phyloP scores from a whole-genome alignment of 2,329 filamentous ascomycete genomes.

The Microcera coccophila region DNA sequence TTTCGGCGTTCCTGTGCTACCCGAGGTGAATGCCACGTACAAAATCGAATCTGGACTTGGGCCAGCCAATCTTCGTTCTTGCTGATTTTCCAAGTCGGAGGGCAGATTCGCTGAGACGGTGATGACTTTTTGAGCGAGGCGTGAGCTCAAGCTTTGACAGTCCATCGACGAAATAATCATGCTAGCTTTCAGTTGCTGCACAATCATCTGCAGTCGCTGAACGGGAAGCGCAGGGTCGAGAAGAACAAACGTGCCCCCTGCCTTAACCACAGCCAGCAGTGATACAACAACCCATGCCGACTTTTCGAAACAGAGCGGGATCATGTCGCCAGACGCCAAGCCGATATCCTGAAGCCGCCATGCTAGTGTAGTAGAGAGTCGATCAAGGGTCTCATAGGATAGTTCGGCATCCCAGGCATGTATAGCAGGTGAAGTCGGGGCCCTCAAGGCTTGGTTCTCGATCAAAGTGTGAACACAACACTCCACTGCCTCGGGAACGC shows the following conservation, averaged over 20 bases:
- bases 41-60: too few species aligned
- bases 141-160: neutral
- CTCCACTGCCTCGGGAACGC: slow-evolving; percentile 5
- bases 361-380: slow-evolving; percentile 23
- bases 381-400: slow-evolving; percentile 38
- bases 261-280: slow-evolving; percentile 17
- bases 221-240: slow-evolving; percentile 3
- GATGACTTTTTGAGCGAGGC: neutral
- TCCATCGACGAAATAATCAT: neutral
- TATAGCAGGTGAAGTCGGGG: slow-evolving; percentile 36
- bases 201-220: neutral
- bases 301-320: slow-evolving; percentile 40
- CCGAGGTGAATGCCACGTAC: slow-evolving; percentile 39
- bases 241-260: slow-evolving; percentile 16
- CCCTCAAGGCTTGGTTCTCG: slow-evolving; percentile 4
- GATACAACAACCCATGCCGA: slow-evolving; percentile 24
- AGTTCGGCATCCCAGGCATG: slow-evolving; percentile 43
- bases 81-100: too few species aligned
- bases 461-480: slow-evolving; percentile 14
- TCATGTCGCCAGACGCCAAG: slow-evolving; percentile 47
- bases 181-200: neutral
- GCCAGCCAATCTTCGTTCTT: too few species aligned
- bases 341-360: slow-evolving; percentile 39
- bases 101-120: too few species aligned
- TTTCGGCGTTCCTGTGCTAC: slow-evolving; percentile 16